phyloP scores from a whole-genome alignment of 306 rosid genomes.

The Cercis canadensis region DNA sequence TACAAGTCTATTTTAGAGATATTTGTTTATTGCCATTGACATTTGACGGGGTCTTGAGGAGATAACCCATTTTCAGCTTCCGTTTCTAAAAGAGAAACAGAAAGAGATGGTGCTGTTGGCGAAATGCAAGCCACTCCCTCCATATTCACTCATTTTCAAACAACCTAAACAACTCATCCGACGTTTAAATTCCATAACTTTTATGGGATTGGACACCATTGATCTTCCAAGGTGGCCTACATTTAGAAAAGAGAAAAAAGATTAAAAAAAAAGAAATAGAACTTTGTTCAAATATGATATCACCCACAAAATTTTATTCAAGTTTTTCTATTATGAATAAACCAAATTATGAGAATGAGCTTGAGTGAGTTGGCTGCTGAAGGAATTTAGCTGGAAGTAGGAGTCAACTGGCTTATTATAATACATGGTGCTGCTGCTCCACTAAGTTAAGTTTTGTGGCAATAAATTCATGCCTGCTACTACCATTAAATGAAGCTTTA shows the following conservation, averaged over 20 bases:
- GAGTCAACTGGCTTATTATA: neutral
- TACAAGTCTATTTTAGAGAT: slow-evolving; percentile 56
- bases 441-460: neutral
- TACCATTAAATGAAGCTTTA: neutral
- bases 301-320: neutral
- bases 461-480: neutral
- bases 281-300: too few relatives aligned
- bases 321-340: neutral
- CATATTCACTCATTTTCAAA: neutral
- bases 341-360: neutral
- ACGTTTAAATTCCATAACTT: neutral
- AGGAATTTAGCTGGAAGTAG: neutral
- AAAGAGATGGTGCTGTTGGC: slow-evolving; percentile 30
- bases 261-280: too few relatives aligned
- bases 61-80: slow-evolving; percentile 29
- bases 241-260: too few relatives aligned
- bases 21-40: slow-evolving; percentile 34
- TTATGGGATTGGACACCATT: too few relatives aligned
- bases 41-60: slow-evolving; percentile 32
- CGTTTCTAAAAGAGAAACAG: slow-evolving; percentile 21
- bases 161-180: slow-evolving; percentile 13
- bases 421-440: neutral
- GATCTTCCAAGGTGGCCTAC: too few relatives aligned
- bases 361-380: neutral
- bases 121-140: slow-evolving; percentile 62